phyloP scores from a whole-genome alignment of 106 monocot species.

The Dactylorhiza incarnata region DNA sequence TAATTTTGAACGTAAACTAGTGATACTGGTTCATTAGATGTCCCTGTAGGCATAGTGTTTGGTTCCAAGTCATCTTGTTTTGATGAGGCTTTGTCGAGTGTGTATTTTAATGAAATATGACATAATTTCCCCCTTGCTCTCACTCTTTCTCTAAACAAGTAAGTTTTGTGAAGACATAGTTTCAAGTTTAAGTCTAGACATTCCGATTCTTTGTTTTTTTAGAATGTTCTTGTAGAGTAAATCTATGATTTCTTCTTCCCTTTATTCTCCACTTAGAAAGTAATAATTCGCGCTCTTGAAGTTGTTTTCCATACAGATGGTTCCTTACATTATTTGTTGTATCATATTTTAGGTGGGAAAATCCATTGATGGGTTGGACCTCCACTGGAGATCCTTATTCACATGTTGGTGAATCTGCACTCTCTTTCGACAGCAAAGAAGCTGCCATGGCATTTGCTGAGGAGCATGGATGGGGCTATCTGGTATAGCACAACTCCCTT shows the following conservation, averaged over 20 bases:
- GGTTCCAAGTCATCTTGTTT: too few species aligned
- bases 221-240: too few species aligned
- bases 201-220: too few species aligned
- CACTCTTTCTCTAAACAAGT: too few species aligned
- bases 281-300: not conserved
- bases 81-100: too few species aligned
- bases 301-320: not conserved
- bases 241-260: not conserved
- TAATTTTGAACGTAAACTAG: too few species aligned
- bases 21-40: too few species aligned
- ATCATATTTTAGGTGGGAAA: slow-evolving; percentile 71
- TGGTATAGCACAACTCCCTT: slow-evolving; percentile 20
- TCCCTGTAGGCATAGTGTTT: too few species aligned
- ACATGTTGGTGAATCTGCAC: slow-evolving; percentile 87
- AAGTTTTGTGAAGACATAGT: too few species aligned
- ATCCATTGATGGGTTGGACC: slow-evolving; percentile 99
- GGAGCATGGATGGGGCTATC: slow-evolving; percentile 89
- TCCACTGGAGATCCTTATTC: slow-evolving; percentile 99
- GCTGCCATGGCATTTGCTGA: slow-evolving; percentile 90
- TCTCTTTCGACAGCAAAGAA: slow-evolving; percentile 73
- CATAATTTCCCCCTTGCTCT: too few species aligned
- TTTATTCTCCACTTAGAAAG: not conserved
- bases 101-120: too few species aligned
- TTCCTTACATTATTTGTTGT: not conserved
- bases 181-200: too few species aligned